A percentile compares a stretch with the other conserved stretches of the same genome.
These are phyloP conservation scores for Stagonosporopsis chrysanthemi DNA, from an alignment of 2,329 filamentous ascomycete genomes.

Conservation along the genomic window DNA sequence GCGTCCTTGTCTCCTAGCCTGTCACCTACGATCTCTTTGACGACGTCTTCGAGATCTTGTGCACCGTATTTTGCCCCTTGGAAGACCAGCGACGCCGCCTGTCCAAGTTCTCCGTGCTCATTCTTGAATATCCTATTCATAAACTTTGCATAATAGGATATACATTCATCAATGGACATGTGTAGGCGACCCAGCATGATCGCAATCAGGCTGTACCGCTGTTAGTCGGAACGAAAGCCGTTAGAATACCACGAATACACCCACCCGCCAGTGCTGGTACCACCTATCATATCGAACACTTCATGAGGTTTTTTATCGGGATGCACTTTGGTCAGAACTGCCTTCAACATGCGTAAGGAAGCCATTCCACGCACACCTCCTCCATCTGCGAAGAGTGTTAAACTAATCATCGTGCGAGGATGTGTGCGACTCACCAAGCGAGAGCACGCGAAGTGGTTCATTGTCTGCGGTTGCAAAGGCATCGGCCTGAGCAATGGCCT, in stretches of 20 bases:
- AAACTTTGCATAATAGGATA: not conserved
- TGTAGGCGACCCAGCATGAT: constrained; percentile 2
- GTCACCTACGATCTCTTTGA: not conserved
- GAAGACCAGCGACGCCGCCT: not conserved
- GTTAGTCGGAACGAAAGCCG: not conserved
- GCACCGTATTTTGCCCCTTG: not conserved
- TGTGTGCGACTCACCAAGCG: not conserved
- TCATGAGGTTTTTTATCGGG: not conserved
- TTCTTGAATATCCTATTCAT: not conserved
- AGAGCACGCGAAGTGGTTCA: not conserved
- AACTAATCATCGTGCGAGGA: not conserved
- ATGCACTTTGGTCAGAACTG: not conserved
- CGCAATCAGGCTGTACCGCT: not conserved
- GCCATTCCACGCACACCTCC: constrained; percentile 2
- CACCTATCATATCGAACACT: constrained; percentile 3
- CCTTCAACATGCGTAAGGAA: constrained; percentile 1
- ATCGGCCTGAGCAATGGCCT: not conserved
- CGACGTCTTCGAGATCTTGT: not conserved
- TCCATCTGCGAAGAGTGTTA: not conserved
- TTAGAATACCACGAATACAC: not conserved
- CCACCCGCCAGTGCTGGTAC: constrained; percentile 5
- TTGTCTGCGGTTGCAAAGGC: not conserved
- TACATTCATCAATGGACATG: not conserved
- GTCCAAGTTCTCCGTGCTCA: not conserved
- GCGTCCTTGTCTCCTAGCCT: not conserved